Base-by-base conservation (phyloP, 129 eudicot species). In the Flaveria robusta region DNA sequence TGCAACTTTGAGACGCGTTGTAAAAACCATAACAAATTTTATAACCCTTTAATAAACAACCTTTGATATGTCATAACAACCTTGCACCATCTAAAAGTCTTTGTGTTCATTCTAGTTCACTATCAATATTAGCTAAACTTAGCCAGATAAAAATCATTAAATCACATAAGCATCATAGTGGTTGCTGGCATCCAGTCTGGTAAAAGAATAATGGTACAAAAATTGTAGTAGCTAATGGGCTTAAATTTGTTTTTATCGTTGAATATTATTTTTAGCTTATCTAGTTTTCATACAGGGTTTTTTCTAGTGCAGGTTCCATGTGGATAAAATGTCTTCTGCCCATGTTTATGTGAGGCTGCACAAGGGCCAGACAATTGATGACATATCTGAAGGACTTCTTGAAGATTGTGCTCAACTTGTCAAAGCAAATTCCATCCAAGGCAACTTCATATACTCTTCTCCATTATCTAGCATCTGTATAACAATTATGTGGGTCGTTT, bases 341-440 rank as follows among this genome's bases (percentile, higher is more conserved):
- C 98, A 94, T 78, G 98, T 94, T 59, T 94, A 94, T 74, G 85
- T 94, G 83, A 88, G 98, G 82, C 71, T 94, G 85, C 93, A 42
- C 59, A 94, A 87, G 79, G 92, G 96, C 77, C 98, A 91, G 83
- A 85, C 91, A 3, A 82, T 94, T 80, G 98, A 94, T 81, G 93
- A 86, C 74, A 87, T 94, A 66, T 86, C 98, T 55, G 98, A 94
- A 87, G 97, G 90, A 41, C 87, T 94, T 18, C 81, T 94, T 75
- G 98, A 94, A 85, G 98, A 94, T 80, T 94, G 98, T 87, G 97
- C 72, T 54, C 98, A 94, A 75, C 91, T 94, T 65, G 98, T 94
- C 74, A 94, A 94, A 87, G 98, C 98, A 70, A 94, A 94, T 87
- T 94, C 98, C 47, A 94, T 94, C 55, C 98, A 94, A 91, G 98